phyloP scores from a whole-genome alignment of 495 filamentous ascomycete genomes.

The Collariella sp. region DNA sequence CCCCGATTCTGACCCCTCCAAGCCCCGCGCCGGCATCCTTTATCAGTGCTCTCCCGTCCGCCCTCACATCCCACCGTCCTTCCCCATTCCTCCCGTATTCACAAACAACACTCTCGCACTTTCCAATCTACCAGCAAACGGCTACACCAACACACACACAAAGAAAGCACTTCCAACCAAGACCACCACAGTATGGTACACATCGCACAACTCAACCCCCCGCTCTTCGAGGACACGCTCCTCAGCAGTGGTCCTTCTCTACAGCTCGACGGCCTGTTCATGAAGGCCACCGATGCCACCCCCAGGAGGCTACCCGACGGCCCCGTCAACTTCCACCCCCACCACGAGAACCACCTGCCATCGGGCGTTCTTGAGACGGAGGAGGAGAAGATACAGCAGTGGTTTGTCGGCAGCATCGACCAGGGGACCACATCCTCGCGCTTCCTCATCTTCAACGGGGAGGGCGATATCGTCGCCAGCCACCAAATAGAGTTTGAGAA shows the following conservation, averaged over 20 bases:
- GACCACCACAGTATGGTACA: conserved; percentile 10
- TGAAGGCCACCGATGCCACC: conserved; percentile 6
- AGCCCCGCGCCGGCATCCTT: conserved; percentile 8
- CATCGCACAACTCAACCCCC: not conserved
- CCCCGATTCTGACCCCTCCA: conserved; percentile 10
- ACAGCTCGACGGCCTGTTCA: conserved; percentile 11
- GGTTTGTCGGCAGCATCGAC: conserved; percentile 62
- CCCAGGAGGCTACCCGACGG: conserved; percentile 4
- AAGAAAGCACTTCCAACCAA: not conserved
- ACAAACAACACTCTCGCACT: conserved; percentile 2
- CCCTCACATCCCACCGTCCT: not conserved
- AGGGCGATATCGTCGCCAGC: conserved; percentile 69
- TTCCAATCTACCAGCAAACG: conserved; percentile 7
- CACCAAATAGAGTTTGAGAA: conserved; percentile 92
- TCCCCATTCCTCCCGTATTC: not conserved
- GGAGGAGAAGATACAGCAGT: conserved; percentile 23
- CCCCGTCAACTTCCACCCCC: conserved; percentile 4
- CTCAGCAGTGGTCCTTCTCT: not conserved
- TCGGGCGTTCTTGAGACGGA: conserved; percentile 23
- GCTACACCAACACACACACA: not conserved
- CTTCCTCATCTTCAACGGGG: conserved; percentile 82
- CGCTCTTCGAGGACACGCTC: conserved; percentile 1
- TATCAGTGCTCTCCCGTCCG: conserved; percentile 9
- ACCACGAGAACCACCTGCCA: conserved; percentile 23
- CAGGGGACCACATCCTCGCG: conserved; percentile 90